phyloP scores from a whole-genome alignment of 176 grass and related monocot genomes.

The Dactylis glomerata region DNA sequence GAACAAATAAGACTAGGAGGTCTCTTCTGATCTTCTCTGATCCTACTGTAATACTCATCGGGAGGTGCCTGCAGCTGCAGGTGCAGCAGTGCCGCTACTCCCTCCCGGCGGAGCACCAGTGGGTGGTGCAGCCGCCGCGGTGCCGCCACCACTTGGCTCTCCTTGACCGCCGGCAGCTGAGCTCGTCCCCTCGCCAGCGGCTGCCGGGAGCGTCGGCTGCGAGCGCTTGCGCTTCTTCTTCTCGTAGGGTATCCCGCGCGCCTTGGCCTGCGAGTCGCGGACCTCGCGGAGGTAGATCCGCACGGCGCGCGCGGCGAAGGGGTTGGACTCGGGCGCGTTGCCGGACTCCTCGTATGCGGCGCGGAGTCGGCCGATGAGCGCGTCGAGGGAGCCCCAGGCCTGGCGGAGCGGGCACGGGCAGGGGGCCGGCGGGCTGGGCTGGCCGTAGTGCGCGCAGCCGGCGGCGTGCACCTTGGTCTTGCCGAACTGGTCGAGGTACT shows the following conservation, averaged over 20 bases:
- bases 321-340: slow-evolving; percentile 79
- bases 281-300: slow-evolving; percentile 99
- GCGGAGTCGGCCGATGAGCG: slow-evolving; percentile 87
- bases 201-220: not conserved
- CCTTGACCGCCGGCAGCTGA: not conserved
- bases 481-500: slow-evolving; percentile 97
- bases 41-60: slow-evolving; percentile 49
- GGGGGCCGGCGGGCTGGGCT: slow-evolving; percentile 74
- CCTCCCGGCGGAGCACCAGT: slow-evolving; percentile 6
- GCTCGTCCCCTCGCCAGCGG: slow-evolving; percentile 18
- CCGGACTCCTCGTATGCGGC: slow-evolving; percentile 97
- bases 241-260: slow-evolving; percentile 88
- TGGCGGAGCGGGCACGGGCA: slow-evolving; percentile 90
- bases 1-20: slow-evolving; percentile 34
- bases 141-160: slow-evolving; percentile 1
- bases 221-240: slow-evolving; percentile 96
- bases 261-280: slow-evolving; percentile 90
- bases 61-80: slow-evolving; percentile 26
- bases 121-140: not conserved
- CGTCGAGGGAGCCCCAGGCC: slow-evolving; percentile 94
- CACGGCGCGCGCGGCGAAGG: slow-evolving; percentile 84
- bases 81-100: not conserved
- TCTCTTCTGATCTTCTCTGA: not conserved
- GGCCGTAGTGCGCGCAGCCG: slow-evolving; percentile 79
- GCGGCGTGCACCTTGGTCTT: slow-evolving; percentile 93